A percentile compares a stretch with the other conserved stretches of the same genome.
Evolutionary conservation across 2,329 filamentous ascomycete genomes (phyloP).

Genomic region (Nothophaeocryptopus gaeumannii): DNA sequence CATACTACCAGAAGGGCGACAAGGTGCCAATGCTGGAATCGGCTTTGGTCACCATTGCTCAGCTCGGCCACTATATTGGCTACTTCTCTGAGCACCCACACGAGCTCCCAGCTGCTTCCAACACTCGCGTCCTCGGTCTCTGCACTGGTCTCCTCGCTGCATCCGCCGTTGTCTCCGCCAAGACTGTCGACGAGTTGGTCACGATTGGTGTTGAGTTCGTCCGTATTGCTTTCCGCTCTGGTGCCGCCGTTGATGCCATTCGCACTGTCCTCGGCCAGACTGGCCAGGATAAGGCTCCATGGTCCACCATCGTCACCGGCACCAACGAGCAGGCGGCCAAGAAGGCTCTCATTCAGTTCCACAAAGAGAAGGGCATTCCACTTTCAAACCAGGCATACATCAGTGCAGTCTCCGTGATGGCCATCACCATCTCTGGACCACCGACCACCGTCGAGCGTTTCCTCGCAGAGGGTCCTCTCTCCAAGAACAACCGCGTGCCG

Average conservation of each 20-base stretch:
- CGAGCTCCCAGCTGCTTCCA: conserved; percentile 51
- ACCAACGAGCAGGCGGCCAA: conserved; percentile 53
- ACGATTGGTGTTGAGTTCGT: conserved; percentile 63
- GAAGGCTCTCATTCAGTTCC: conserved; percentile 56
- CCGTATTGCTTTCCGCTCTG: conserved; percentile 64
- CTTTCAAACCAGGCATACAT: conserved; percentile 55
- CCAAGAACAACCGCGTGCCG: conserved; percentile 50
- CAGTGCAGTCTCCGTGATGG: conserved; percentile 58
- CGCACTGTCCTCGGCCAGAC: conserved; percentile 52
- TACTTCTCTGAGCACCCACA: conserved; percentile 54
- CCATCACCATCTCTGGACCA: conserved; percentile 59
- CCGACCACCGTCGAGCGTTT: conserved; percentile 53
- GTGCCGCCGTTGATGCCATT: conserved; percentile 45
- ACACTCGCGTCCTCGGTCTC: conserved; percentile 58
- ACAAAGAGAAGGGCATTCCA: conserved; percentile 53
- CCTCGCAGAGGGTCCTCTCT: conserved; percentile 50
- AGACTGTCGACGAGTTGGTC: conserved; percentile 60
- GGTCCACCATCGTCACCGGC: conserved; percentile 65
- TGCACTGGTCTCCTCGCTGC: conserved; percentile 70
- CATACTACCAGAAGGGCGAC: conserved; percentile 56
- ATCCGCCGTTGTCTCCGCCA: conserved; percentile 62
- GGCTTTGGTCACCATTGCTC: conserved; percentile 62
- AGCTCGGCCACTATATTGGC: conserved; percentile 68
- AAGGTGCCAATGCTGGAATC: conserved; percentile 65
- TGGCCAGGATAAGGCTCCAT: conserved; percentile 57